Conservation (phyloP, 2,329 filamentous ascomycete genomes). For the Fusarium euwallaceae region DNA sequence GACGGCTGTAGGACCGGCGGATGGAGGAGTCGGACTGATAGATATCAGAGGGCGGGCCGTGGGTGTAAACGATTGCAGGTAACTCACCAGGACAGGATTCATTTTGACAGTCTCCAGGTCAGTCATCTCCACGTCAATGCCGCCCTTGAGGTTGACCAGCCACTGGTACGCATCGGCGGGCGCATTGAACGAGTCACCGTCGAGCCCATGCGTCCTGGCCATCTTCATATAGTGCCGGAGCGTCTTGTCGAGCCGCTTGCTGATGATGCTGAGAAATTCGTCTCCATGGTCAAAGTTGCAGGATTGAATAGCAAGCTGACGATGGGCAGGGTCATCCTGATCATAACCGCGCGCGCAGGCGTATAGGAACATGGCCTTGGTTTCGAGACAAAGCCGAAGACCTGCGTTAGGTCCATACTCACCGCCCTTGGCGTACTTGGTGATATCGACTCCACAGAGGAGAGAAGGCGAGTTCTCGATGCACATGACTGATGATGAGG, state of each 20-base stretch:
- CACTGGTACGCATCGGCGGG: background rate
- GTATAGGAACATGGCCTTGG: background rate
- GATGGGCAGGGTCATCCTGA: background rate
- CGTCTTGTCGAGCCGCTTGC: background rate
- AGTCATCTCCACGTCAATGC: background rate
- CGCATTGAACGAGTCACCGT: background rate
- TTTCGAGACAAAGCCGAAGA: background rate
- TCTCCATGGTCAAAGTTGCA: background rate
- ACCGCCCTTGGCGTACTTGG: background rate
- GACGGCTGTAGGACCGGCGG: background rate
- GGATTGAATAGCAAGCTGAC: background rate
- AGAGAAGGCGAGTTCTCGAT: background rate
- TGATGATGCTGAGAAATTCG: background rate
- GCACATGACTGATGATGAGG: background rate
- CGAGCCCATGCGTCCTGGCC: background rate
- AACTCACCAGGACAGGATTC: background rate
- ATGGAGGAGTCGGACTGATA: background rate
- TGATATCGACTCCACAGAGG: background rate
- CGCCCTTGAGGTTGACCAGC: background rate
- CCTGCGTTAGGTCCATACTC: background rate
- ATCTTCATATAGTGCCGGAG: background rate
- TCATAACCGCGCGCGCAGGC: background rate
- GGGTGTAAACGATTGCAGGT: background rate
- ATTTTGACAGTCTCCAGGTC: background rate
- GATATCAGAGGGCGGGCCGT: background rate